A percentile compares a stretch with the other conserved stretches of the same genome.
Evolutionary conservation across 2,329 filamentous ascomycete genomes (phyloP).

Genomic region (Aspergillus bombycis): DNA sequence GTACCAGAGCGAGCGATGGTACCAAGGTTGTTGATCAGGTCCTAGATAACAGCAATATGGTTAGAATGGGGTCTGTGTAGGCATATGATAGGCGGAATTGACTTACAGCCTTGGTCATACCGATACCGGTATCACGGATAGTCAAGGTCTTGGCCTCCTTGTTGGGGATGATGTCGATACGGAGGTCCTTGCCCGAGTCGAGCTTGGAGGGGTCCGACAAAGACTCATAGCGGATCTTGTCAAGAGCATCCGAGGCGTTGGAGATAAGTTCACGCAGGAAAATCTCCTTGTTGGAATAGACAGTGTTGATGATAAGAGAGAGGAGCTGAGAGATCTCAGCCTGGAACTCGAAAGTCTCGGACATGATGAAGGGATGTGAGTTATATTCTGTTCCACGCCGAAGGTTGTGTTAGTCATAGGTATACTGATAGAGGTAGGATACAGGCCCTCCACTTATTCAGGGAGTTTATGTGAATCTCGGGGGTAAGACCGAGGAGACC

Average conservation of each 20-base stretch:
- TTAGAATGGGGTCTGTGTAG: not conserved
- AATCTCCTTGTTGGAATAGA: conserved; percentile 99
- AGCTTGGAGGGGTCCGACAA: conserved; percentile 97
- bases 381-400: conserved; percentile 18
- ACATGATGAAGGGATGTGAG: conserved; percentile 62
- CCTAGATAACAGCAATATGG: conserved; percentile 53
- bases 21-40: conserved; percentile 99
- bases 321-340: conserved; percentile 99
- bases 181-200: conserved; percentile 95
- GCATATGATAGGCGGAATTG: not conserved
- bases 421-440: not conserved
- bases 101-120: conserved; percentile 99
- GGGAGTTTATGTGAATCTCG: not conserved
- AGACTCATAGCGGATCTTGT: conserved; percentile 99
- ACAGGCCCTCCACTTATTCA: not conserved
- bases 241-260: conserved; percentile 97
- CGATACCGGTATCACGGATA: conserved; percentile 97
- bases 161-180: conserved; percentile 98
- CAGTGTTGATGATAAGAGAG: conserved; percentile 99
- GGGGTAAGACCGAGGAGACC: not conserved
- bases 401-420: not conserved
- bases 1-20: conserved; percentile 98
- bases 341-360: conserved; percentile 99
- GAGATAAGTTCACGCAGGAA: conserved; percentile 98
- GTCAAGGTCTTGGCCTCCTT: conserved; percentile 97